Evolutionary conservation across 305 asterid genomes (phyloP).

Genomic region (Solanum hybrid): DNA sequence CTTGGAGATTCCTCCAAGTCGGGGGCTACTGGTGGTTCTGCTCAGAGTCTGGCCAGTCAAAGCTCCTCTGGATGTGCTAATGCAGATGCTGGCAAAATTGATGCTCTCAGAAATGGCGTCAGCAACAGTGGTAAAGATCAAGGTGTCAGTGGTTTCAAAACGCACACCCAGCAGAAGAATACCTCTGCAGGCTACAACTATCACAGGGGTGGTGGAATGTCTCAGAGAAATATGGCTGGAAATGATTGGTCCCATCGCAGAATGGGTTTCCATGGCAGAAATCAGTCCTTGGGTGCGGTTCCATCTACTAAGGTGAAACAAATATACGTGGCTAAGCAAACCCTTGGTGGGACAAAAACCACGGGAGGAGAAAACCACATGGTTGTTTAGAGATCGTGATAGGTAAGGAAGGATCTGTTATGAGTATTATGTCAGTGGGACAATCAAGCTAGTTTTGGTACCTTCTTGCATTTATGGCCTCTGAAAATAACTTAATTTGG

Average conservation of each 20-base stretch:
- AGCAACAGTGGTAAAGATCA: slow-evolving; percentile 23
- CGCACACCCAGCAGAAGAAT: slow-evolving; percentile 43
- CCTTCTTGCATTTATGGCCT: neutral
- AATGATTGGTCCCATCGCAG: slow-evolving; percentile 68
- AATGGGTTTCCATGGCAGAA: slow-evolving; percentile 67
- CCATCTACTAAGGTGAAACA: slow-evolving; percentile 65
- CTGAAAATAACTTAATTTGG: neutral
- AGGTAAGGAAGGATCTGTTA: neutral
- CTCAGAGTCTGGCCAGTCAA: slow-evolving; percentile 24
- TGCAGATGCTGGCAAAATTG: slow-evolving; percentile 35
- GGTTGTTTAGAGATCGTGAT: slow-evolving; percentile 4
- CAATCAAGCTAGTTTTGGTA: neutral
- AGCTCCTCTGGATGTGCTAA: slow-evolving; percentile 28
- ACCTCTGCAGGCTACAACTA: slow-evolving; percentile 33
- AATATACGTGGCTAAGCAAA: slow-evolving; percentile 83
- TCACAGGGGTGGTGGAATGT: slow-evolving; percentile 43
- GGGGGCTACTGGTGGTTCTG: slow-evolving; percentile 25
- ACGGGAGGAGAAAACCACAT: slow-evolving; percentile 15
- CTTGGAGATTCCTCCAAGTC: slow-evolving; percentile 38
- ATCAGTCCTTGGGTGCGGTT: slow-evolving; percentile 43
- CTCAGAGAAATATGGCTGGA: slow-evolving; percentile 51
- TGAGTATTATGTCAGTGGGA: neutral
- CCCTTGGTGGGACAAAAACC: slow-evolving; percentile 33
- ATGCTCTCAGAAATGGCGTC: slow-evolving; percentile 15
- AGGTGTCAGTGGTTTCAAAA: slow-evolving; percentile 28